phyloP scores from a whole-genome alignment of 495 filamentous ascomycete genomes.

The Ramalina peruviana region DNA sequence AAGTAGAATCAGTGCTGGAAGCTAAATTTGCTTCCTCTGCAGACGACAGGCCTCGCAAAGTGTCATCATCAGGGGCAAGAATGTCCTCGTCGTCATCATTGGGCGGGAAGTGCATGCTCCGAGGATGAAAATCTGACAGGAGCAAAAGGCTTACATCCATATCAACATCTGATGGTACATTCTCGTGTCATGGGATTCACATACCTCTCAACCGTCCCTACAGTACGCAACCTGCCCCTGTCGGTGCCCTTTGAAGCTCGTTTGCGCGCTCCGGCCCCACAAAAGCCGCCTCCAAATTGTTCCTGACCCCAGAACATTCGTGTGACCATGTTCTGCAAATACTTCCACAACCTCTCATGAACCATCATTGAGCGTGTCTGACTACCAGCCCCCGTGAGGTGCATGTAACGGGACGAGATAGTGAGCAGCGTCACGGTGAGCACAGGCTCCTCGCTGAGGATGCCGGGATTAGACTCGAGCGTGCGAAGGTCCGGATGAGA shows the following conservation, averaged over 20 bases:
- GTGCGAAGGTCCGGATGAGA: conserved; percentile 71
- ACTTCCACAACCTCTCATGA: conserved; percentile 91
- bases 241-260: conserved; percentile 33
- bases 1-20: conserved; percentile 34
- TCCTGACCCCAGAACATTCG: conserved; percentile 92
- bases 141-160: conserved; percentile 48
- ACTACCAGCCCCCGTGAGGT: conserved; percentile 65
- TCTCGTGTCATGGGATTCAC: neutral
- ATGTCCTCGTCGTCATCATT: conserved; percentile 60
- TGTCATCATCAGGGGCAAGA: conserved; percentile 29
- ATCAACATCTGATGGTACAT: neutral
- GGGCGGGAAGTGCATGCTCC: conserved; percentile 88
- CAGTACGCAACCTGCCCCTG: conserved; percentile 69
- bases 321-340: conserved; percentile 85
- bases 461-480: conserved; percentile 53
- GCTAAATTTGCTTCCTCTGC: neutral
- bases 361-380: conserved; percentile 77
- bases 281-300: conserved; percentile 78
- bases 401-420: conserved; percentile 74
- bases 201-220: conserved; percentile 75
- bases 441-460: conserved; percentile 84
- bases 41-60: neutral
- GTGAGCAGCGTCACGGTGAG: conserved; percentile 80
- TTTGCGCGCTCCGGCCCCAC: conserved; percentile 51
- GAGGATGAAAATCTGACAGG: conserved; percentile 92